Conservation (phyloP, 495 filamentous ascomycete species). For the Annulohypoxylon moriforme region DNA sequence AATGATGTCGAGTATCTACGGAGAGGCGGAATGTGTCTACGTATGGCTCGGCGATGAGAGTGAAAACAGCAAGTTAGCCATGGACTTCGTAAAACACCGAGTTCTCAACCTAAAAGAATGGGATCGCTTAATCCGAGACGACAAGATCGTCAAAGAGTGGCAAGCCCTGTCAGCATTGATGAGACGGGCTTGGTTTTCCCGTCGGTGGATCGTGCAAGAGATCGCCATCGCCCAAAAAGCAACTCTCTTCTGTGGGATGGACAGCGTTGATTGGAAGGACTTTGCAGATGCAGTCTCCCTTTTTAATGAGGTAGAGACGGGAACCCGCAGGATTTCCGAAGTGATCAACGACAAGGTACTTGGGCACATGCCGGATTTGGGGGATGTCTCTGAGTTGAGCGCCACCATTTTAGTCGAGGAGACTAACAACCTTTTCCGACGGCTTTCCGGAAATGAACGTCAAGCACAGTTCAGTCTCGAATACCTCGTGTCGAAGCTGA, state of each 20-base stretch:
- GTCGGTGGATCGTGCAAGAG: constrained; percentile 55
- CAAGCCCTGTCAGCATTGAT: constrained; percentile 44
- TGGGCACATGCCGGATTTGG: constrained; percentile 35
- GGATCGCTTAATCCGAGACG: constrained; percentile 30
- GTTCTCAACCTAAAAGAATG: constrained; percentile 31
- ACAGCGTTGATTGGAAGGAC: constrained; percentile 45
- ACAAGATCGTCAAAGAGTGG: constrained; percentile 36
- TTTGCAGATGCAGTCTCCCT: constrained; percentile 49
- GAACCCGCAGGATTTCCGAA: constrained; percentile 2
- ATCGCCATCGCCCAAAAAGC: constrained; percentile 49
- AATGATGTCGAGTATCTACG: constrained; percentile 45
- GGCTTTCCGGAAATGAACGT: constrained; percentile 3
- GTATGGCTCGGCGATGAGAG: constrained; percentile 46
- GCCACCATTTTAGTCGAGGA: constrained; percentile 52
- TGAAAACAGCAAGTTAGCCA: constrained; percentile 13
- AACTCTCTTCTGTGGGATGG: constrained; percentile 43
- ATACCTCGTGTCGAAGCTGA: constrained; percentile 48
- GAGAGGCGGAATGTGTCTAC: constrained; percentile 38
- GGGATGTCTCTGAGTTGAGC: constrained; percentile 47
- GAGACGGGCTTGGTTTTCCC: constrained; percentile 48
- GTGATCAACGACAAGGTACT: constrained; percentile 18
- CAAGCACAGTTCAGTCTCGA: constrained; percentile 44
- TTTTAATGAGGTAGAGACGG: constrained; percentile 40
- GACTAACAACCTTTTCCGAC: constrained; percentile 49
- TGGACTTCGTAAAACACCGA: constrained; percentile 30